phyloP scores from a whole-genome alignment of 495 filamentous ascomycete species.

The Xylaria bambusicola region DNA sequence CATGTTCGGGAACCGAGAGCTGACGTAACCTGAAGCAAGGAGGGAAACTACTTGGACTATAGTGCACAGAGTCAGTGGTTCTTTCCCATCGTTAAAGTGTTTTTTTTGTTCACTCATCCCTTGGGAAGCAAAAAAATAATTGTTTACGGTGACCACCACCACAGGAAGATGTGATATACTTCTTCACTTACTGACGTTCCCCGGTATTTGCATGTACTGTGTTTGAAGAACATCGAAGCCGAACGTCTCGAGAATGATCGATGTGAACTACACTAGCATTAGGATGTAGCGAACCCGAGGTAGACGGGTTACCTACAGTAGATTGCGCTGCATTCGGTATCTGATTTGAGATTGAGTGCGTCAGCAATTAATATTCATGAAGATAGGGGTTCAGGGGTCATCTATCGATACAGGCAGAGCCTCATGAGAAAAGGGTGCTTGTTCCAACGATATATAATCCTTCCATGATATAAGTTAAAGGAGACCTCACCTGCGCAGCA shows the following conservation, averaged over 20 bases:
- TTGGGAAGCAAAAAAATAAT: too few species aligned
- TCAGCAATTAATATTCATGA: background rate
- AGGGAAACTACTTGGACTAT: constrained; percentile 42
- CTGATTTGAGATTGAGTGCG: constrained; percentile 5
- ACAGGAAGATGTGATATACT: background rate
- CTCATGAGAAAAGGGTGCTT: too few species aligned
- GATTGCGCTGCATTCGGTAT: constrained; percentile 51
- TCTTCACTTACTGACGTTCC: constrained; percentile 27
- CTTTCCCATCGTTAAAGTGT: too few species aligned
- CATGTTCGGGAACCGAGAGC: constrained; percentile 41
- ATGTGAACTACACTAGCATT: constrained; percentile 32
- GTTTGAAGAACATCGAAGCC: constrained; percentile 58
- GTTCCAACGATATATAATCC: too few species aligned
- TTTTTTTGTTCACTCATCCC: too few species aligned
- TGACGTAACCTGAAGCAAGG: constrained; percentile 39
- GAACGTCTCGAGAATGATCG: constrained; percentile 53
- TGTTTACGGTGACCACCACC: background rate
- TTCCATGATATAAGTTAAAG: too few species aligned
- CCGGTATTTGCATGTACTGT: constrained; percentile 55
- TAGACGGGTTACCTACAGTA: constrained; percentile 37
- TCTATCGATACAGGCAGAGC: too few species aligned
- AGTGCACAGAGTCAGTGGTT: too few species aligned
- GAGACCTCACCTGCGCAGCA: constrained; percentile 34
- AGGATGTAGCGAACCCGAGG: background rate
- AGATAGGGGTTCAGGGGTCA: background rate